Evolutionary conservation across 2,329 filamentous ascomycete species (phyloP), one percentile per base, ranked within the genome.

Genomic region (Xylogone sp.): DNA sequence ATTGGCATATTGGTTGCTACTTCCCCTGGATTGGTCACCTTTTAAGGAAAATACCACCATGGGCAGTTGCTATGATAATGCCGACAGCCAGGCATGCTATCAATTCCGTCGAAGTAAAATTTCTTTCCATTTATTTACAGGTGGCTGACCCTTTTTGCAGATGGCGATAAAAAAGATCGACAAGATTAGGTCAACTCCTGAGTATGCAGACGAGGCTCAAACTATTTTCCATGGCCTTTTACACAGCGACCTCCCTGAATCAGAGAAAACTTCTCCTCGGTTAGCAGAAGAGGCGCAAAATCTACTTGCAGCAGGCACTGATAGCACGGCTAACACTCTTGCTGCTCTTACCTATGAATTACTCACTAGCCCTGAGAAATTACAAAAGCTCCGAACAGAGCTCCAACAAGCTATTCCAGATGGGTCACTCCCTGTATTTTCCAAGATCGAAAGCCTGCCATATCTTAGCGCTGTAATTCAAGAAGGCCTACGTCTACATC

Each of bases 401-500:
- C 50, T 52, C 22, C 8, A 46, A 18, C 42, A 21, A 19, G 42
- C 21, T 21, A 43, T 43, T 43, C 42, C 42, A 7, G 42, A 19
- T 8, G 42, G 18, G 7, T 19, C 42, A 7, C 10, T 43, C 8
- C 18, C 43, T 18, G 9, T 46, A 16, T 19, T 6, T 29, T 29
- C 13, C 21, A 51, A 58, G 1, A 64, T 73, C 1, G 70, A 73
- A 52, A 59, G 62, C 43, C 60, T 68, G 0, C 68, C 71, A 0
- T 73, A 72, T 45, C 57, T 73, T 0, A 59, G 63, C 29, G 69
- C 67, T 2, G 65, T 72, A 2, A 61, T 74, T 10, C 64, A 68
- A 20, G 71, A 74, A 46, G 61, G 65, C 1, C 49, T 74, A 4
- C 68, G 71, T 1, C 59, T 74, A 54, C 53, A 68, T 51, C 53